These are phyloP conservation scores for Colletotrichum kahawae DNA, from an alignment of 2,329 filamentous ascomycete genomes.

Conservation along the genomic window DNA sequence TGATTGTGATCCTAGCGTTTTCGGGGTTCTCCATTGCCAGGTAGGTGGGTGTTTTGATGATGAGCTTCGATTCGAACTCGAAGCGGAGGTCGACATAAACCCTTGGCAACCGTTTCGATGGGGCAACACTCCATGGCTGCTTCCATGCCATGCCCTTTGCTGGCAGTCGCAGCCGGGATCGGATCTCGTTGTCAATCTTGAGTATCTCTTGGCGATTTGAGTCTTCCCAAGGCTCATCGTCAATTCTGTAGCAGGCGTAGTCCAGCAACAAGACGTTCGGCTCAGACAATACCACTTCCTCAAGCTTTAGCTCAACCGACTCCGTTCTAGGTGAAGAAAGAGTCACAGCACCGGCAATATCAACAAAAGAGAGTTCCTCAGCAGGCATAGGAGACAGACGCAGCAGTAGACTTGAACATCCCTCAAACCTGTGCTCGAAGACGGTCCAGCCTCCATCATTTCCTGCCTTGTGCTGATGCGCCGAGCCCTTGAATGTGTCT, in stretches of 20 bases:
- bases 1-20: slow-evolving; percentile 26
- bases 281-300: slow-evolving; percentile 26
- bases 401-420: slow-evolving; percentile 32
- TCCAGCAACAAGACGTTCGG: slow-evolving; percentile 35
- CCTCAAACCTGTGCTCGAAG: slow-evolving; percentile 31
- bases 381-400: slow-evolving; percentile 9
- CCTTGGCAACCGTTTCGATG: slow-evolving; percentile 23
- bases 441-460: slow-evolving; percentile 25
- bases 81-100: slow-evolving; percentile 28
- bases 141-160: slow-evolving; percentile 29
- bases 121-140: slow-evolving; percentile 31
- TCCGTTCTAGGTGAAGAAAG: background rate
- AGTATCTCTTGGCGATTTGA: slow-evolving; percentile 27
- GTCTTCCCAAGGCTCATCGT: slow-evolving; percentile 24
- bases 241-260: slow-evolving; percentile 30
- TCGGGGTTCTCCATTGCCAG: slow-evolving; percentile 31
- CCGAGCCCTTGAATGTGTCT: slow-evolving; percentile 31
- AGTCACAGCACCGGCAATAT: background rate
- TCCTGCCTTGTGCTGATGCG: background rate
- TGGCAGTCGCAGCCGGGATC: slow-evolving; percentile 26
- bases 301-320: background rate
- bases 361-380: background rate
- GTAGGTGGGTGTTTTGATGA: slow-evolving; percentile 5
- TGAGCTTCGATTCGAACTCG: slow-evolving; percentile 25
- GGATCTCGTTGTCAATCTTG: slow-evolving; percentile 33